Evolutionary conservation across 208 protist genomes (phyloP), one percentile per base, ranked within the genome.

Genomic region (Trypanosomatidae sp.): DNA sequence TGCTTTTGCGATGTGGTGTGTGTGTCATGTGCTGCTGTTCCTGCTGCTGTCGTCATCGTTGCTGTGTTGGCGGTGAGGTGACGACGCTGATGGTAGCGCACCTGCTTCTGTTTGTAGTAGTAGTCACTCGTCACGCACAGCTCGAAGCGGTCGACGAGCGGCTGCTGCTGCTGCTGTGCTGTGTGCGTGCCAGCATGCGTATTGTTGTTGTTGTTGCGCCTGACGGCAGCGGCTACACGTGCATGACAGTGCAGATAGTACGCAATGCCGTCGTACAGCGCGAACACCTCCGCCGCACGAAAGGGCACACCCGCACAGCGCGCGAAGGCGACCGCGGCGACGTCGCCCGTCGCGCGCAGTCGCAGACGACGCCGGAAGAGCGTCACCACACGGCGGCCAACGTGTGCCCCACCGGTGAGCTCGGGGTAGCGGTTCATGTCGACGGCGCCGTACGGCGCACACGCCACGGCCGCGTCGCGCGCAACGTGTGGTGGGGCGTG

Each of bases 51-150:
- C 18, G 40, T n/a, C 19, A 13, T 4, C 13, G 33, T 26, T n/a
- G n/a, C n/a, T n/a, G n/a, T n/a, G n/a, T n/a, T n/a, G n/a, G n/a
- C n/a, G n/a, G n/a, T n/a, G n/a, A n/a, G n/a, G n/a, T n/a, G n/a
- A n/a, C n/a, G n/a, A n/a, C n/a, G n/a, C 8, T 22, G 19, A 15
- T 47, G 22, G 6, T 16, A 37, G 22, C 2, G 8, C 13, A 10
- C 26, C 11, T 8, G 5, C 33, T 46, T 30, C 0, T 47, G 35
- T 32, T 78, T 71, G 54, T 77, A 78, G 56, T 83, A 83, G 55
- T 78, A 78, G 56, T 83, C 63, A 11, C 56, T 62, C 3, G 68
- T 66, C 8, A 83, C 51, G 33, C 53, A 71, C 6, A 83, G 38
- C 32, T 83, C 73, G 42, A 83, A 83, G 26, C n/a, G 11, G 4